These are phyloP conservation scores for Trichoderma virens DNA, from an alignment of 495 filamentous ascomycete genomes.

Conservation along the genomic window DNA sequence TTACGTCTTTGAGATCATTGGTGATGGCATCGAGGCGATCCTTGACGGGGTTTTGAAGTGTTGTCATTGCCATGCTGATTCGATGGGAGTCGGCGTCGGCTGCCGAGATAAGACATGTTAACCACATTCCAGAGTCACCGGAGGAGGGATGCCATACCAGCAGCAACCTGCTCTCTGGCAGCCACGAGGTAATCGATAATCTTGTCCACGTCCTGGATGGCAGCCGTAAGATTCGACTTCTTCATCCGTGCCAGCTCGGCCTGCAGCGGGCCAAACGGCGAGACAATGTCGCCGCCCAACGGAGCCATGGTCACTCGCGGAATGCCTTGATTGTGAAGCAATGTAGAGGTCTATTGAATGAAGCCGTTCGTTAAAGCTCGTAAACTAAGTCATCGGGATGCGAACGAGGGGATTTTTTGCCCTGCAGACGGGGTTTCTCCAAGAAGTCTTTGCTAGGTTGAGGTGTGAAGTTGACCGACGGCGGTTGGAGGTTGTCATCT, in stretches of 20 bases:
- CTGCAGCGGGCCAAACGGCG: conserved; percentile 38
- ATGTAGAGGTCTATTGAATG: not conserved
- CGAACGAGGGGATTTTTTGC: not conserved
- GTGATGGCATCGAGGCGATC: conserved; percentile 69
- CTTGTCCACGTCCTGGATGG: conserved; percentile 67
- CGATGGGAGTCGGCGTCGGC: conserved; percentile 56
- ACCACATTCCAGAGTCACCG: not conserved
- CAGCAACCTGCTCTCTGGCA: conserved; percentile 61
- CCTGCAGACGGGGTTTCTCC: not conserved
- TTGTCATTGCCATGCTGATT: conserved; percentile 63
- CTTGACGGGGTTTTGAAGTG: conserved; percentile 76
- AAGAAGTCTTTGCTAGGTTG: not conserved
- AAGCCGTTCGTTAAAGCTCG: not conserved
- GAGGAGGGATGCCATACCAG: conserved; percentile 38
- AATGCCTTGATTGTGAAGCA: not conserved
- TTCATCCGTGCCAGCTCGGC: conserved; percentile 65
- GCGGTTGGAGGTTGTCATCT: conserved; percentile 1
- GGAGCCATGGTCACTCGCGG: not conserved
- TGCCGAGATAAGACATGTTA: not conserved
- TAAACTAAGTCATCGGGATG: not conserved
- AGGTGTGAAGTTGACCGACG: not conserved
- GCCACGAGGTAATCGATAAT: conserved; percentile 68
- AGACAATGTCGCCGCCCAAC: not conserved
- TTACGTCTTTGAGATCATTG: conserved; percentile 69
- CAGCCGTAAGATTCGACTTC: conserved; percentile 58